Evolutionary conservation across 768 basidiomycete genomes (phyloP).

Genomic region (Galerina marginata): DNA sequence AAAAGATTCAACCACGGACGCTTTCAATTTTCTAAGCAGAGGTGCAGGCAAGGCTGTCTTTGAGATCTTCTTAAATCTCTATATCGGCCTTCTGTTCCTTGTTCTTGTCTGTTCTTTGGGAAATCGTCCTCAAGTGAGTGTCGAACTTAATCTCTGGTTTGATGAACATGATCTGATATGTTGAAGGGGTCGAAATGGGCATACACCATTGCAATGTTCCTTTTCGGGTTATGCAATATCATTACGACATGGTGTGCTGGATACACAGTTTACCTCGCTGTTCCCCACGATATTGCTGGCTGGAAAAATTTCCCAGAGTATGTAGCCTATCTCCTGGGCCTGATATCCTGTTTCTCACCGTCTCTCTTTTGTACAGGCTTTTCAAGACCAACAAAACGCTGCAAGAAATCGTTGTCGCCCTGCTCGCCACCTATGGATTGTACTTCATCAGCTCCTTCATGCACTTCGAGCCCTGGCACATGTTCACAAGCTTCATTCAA

Average conservation of each 20-base stretch:
- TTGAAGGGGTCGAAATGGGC: conserved; percentile 83
- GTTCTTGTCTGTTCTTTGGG: conserved; percentile 88
- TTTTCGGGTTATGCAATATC: conserved; percentile 79
- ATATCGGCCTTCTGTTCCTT: conserved; percentile 85
- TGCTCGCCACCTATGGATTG: conserved; percentile 78
- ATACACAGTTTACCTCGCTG: conserved; percentile 87
- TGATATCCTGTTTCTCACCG: conserved; percentile 5
- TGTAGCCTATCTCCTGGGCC: conserved; percentile 28
- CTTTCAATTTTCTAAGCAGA: conserved; percentile 80
- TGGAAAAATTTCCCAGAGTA: conserved; percentile 80
- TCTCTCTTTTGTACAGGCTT: conserved; percentile 44
- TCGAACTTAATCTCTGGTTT: conserved; percentile 2
- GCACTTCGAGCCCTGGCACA: conserved; percentile 96
- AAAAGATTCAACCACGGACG: conserved; percentile 53
- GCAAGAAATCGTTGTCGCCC: conserved; percentile 83
- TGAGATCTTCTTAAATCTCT: conserved; percentile 80
- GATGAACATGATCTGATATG: conserved; percentile 7
- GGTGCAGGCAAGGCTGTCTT: conserved; percentile 78
- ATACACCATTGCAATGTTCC: conserved; percentile 74
- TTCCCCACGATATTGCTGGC: conserved; percentile 73
- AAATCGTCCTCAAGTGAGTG: conserved; percentile 75
- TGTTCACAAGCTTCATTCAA: conserved; percentile 91
- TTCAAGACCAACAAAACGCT: conserved; percentile 70
- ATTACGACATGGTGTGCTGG: conserved; percentile 90
- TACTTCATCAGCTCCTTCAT: conserved; percentile 88